These are phyloP conservation scores for Tricholoma flavovirens DNA, from an alignment of 768 basidiomycete genomes.

Conservation along the genomic window DNA sequence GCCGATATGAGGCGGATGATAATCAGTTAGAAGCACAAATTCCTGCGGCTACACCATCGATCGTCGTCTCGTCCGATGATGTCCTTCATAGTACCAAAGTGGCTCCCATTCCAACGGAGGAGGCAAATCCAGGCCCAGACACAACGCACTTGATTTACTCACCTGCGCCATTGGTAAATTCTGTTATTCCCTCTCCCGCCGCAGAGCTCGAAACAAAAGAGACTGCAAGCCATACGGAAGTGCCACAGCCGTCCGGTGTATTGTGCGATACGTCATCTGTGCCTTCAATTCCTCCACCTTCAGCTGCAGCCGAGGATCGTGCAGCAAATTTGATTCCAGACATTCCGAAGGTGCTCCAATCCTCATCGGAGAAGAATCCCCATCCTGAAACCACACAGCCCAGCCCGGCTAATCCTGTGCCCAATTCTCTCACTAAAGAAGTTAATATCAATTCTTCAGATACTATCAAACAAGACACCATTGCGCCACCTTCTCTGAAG, in stretches of 20 bases:
- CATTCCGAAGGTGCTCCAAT: neutral
- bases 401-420: neutral
- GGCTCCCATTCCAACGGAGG: neutral
- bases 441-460: neutral
- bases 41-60: neutral
- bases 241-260: neutral
- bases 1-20: neutral
- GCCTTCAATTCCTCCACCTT: neutral
- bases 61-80: constrained; percentile 16
- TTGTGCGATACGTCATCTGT: neutral
- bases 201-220: neutral
- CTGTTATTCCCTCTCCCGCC: neutral
- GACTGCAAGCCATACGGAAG: neutral
- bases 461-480: neutral
- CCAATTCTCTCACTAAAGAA: neutral
- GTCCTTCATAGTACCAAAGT: neutral
- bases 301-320: neutral
- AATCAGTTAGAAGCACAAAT: neutral
- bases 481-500: no score
- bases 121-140: no score
- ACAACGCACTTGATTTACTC: neutral
- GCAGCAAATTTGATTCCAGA: neutral
- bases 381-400: neutral
- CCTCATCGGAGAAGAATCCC: neutral
- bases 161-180: neutral